phyloP scores from a whole-genome alignment of 1,284 basidiomycete species.

The Malassezia brasiliensis region DNA sequence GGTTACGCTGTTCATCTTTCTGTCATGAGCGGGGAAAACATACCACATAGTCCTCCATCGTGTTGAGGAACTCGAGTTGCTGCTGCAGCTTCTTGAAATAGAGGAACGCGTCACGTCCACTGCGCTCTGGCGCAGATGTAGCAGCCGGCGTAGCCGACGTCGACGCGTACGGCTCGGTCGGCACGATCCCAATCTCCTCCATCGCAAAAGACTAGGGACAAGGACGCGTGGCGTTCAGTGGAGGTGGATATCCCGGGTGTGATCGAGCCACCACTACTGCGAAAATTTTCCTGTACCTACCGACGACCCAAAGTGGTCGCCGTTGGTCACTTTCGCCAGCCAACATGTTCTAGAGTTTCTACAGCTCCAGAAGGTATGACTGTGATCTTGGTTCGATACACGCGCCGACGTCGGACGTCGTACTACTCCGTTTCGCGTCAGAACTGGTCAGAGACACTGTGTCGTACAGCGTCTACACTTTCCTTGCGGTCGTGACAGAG shows the following conservation, averaged over 20 bases:
- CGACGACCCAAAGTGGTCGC: too few species aligned
- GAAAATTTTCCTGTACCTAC: too few species aligned
- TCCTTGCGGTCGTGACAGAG: conserved; percentile 3
- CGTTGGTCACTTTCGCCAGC: too few species aligned
- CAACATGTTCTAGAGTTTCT: too few species aligned
- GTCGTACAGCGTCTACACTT: conserved; percentile 11
- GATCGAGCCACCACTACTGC: background rate
- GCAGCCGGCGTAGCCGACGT: background rate
- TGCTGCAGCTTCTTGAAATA: conserved; percentile 47
- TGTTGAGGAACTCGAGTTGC: conserved; percentile 47
- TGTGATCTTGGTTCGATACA: too few species aligned
- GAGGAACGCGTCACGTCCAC: conserved; percentile 21
- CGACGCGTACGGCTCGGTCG: conserved; percentile 3
- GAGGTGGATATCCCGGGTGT: conserved; percentile 1
- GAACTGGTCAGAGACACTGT: too few species aligned
- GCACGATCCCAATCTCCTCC: conserved; percentile 43
- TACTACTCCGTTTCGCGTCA: too few species aligned
- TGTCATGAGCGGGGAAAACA: conserved; percentile 1
- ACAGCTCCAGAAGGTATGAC: too few species aligned
- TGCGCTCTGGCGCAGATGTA: background rate
- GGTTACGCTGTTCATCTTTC: conserved; percentile 95
- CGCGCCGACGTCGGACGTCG: too few species aligned
- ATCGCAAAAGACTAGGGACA: conserved; percentile 18
- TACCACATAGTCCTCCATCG: conserved; percentile 62
- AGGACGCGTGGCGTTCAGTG: conserved; percentile 2